Conservation (phyloP, 1,284 basidiomycete species). For the Cryptococcus jaspeensis region DNA sequence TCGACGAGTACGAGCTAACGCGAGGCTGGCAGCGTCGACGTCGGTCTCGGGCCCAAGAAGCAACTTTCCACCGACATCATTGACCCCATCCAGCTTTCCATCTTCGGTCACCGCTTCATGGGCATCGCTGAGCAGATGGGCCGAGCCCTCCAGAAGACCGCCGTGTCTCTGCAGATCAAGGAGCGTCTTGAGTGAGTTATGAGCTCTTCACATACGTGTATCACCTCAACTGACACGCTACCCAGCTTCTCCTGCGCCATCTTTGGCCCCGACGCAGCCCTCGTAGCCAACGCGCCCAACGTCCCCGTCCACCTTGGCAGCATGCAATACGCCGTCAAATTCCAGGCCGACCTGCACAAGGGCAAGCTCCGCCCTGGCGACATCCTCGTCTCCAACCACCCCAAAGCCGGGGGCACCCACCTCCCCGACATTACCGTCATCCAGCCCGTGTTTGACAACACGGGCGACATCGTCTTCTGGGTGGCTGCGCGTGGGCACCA, state of each 20-base stretch:
- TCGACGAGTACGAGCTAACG: constrained; percentile 29
- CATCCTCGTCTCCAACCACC: constrained; percentile 55
- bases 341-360: constrained; percentile 36
- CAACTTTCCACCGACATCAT: constrained; percentile 19
- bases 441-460: constrained; percentile 36
- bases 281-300: constrained; percentile 53
- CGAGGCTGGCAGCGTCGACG: constrained; percentile 15
- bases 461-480: constrained; percentile 42
- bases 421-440: constrained; percentile 55
- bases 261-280: constrained; percentile 51
- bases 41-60: constrained; percentile 15
- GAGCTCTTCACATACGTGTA: neutral
- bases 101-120: constrained; percentile 57
- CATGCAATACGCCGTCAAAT: constrained; percentile 42
- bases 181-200: constrained; percentile 35
- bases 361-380: constrained; percentile 48
- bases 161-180: constrained; percentile 50
- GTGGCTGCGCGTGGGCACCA: constrained; percentile 50
- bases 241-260: constrained; percentile 49
- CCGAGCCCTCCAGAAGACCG: constrained; percentile 19
- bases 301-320: constrained; percentile 38
- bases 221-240: neutral
- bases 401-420: constrained; percentile 54
- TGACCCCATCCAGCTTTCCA: constrained; percentile 56
- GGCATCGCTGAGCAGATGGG: constrained; percentile 52